A percentile compares a stretch with the other conserved stretches of the same genome.
Conservation (phyloP, 257 asterid species). For the Plantago major region DNA sequence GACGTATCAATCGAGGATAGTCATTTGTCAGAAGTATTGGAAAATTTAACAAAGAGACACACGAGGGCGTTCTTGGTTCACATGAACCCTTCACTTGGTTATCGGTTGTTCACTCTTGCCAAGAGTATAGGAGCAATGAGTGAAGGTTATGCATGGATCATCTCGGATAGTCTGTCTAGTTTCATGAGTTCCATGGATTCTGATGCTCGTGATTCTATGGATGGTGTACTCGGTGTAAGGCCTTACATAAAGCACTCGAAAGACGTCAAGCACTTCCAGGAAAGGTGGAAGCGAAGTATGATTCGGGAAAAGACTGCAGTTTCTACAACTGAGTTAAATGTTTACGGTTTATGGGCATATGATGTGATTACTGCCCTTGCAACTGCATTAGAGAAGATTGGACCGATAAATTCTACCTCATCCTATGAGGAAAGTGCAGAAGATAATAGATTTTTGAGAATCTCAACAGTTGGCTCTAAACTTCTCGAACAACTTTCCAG, state of each 20-base stretch:
- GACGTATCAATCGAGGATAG: slow-evolving; percentile 18
- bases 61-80: slow-evolving; percentile 44
- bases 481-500: slow-evolving; percentile 23
- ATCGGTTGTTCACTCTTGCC: slow-evolving; percentile 32
- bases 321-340: slow-evolving; percentile 28
- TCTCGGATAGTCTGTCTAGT: slow-evolving; percentile 44
- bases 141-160: slow-evolving; percentile 50
- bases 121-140: slow-evolving; percentile 34
- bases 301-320: slow-evolving; percentile 11
- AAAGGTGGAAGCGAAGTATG: slow-evolving; percentile 41
- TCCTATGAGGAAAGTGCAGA: neutral
- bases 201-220: slow-evolving; percentile 37
- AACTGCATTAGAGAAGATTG: slow-evolving; percentile 41
- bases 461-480: slow-evolving; percentile 30
- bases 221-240: slow-evolving; percentile 59
- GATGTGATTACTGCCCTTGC: slow-evolving; percentile 51
- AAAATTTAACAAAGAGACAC: slow-evolving; percentile 17
- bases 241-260: slow-evolving; percentile 35
- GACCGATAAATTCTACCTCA: slow-evolving; percentile 13
- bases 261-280: slow-evolving; percentile 24
- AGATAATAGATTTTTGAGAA: slow-evolving; percentile 2
- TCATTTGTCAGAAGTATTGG: slow-evolving; percentile 20
- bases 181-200: slow-evolving; percentile 34
- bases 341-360: slow-evolving; percentile 55
- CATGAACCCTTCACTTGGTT: slow-evolving; percentile 32